These are phyloP conservation scores for Trichoderma erinaceum DNA, from an alignment of 495 filamentous ascomycete genomes.

Conservation along the genomic window DNA sequence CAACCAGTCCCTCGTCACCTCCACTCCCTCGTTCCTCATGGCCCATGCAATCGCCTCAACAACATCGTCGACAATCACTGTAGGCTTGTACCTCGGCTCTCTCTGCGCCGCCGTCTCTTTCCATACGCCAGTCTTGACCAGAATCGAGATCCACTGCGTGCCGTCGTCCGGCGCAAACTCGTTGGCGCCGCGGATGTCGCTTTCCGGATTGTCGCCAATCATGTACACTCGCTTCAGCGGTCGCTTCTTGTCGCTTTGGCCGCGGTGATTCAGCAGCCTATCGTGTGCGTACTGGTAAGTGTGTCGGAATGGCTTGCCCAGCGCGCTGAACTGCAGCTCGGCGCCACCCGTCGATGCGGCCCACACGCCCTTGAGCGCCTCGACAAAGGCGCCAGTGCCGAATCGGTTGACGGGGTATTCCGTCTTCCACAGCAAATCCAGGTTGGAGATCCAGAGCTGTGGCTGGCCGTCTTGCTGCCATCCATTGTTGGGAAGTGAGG, in stretches of 20 bases:
- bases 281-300: constrained; percentile 84
- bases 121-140: constrained; percentile 85
- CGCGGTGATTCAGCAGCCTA: constrained; percentile 45
- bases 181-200: constrained; percentile 88
- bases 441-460: constrained; percentile 74
- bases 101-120: constrained; percentile 53
- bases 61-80: constrained; percentile 58
- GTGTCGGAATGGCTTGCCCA: constrained; percentile 72
- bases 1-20: constrained; percentile 20
- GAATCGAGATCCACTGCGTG: constrained; percentile 69
- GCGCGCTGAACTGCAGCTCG: constrained; percentile 56
- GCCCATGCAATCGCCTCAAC: constrained; percentile 38
- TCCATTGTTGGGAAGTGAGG: constrained; percentile 58
- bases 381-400: constrained; percentile 87
- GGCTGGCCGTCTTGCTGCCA: constrained; percentile 78
- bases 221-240: constrained; percentile 72
- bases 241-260: constrained; percentile 21
- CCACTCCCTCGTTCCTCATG: constrained; percentile 36
- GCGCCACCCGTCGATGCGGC: constrained; percentile 58
- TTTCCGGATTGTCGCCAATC: constrained; percentile 96
- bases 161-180: constrained; percentile 56
- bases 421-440: constrained; percentile 84
- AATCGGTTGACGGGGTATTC: constrained; percentile 78
- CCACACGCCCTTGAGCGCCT: constrained; percentile 75
- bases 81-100: constrained; percentile 64